Conservation (phyloP, 208 protist genomes). For the Trichomonas vaginalis region DNA sequence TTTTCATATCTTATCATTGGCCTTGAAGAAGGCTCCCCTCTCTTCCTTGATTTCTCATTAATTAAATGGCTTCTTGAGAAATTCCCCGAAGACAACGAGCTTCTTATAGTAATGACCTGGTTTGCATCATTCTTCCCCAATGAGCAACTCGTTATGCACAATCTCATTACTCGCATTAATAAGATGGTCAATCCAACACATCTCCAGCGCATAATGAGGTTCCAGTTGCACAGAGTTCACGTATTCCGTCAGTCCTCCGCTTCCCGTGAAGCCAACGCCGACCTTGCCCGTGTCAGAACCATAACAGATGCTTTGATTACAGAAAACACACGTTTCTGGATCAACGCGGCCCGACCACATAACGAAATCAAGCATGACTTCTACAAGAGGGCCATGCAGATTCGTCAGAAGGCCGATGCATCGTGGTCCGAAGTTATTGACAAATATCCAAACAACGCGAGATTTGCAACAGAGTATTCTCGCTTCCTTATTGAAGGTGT, state of each 20-base stretch:
- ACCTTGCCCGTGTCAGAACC: neutral
- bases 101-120: neutral
- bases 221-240: neutral
- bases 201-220: neutral
- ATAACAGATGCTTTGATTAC: neutral
- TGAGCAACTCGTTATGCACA: neutral
- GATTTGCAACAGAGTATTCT: neutral
- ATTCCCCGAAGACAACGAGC: neutral
- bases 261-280: neutral
- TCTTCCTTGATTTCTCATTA: neutral
- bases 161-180: neutral
- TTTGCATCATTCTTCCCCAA: neutral
- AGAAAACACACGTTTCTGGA: neutral
- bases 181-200: neutral
- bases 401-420: neutral
- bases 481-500: neutral
- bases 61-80: neutral
- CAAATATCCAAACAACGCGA: slow-evolving; percentile 1
- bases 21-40: neutral
- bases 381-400: neutral
- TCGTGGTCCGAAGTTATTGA: neutral
- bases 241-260: neutral
- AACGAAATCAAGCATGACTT: neutral
- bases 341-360: neutral
- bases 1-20: neutral